These are phyloP conservation scores for Calocera viscosa DNA, from an alignment of 768 basidiomycete species.

Conservation along the genomic window DNA sequence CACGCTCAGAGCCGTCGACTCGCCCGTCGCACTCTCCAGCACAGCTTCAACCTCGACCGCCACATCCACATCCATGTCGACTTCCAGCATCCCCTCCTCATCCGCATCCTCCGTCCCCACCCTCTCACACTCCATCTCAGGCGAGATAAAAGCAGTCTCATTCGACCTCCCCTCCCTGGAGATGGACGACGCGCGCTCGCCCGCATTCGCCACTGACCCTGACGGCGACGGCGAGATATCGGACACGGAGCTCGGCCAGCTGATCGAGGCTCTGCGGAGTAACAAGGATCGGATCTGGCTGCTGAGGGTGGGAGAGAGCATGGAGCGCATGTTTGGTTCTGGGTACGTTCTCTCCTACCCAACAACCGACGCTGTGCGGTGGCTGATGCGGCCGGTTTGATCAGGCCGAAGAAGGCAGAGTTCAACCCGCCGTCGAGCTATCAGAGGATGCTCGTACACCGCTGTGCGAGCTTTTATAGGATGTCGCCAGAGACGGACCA, in stretches of 20 bases:
- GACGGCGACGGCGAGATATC: not conserved
- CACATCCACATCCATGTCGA: too few species aligned
- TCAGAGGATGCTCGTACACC: slow-evolving; percentile 73
- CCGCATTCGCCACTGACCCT: too few species aligned
- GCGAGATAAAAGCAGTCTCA: not conserved
- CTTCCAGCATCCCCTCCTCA: not conserved
- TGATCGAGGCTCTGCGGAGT: slow-evolving; percentile 72
- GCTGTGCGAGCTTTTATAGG: slow-evolving; percentile 71
- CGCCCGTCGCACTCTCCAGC: too few species aligned
- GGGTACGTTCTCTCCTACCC: slow-evolving; percentile 41
- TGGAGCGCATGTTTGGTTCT: slow-evolving; percentile 70
- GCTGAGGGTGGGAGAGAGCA: slow-evolving; percentile 73
- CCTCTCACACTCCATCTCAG: not conserved
- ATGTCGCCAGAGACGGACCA: slow-evolving; percentile 59
- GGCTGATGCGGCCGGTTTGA: not conserved
- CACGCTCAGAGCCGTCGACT: not conserved
- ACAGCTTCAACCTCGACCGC: too few species aligned
- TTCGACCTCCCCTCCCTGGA: not conserved
- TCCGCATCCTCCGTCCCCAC: not conserved
- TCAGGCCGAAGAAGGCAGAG: slow-evolving; percentile 28
- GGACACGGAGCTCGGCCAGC: not conserved
- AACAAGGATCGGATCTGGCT: slow-evolving; percentile 74
- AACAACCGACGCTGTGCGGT: slow-evolving; percentile 21
- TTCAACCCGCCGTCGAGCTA: slow-evolving; percentile 62
- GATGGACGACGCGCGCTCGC: too few species aligned